Evolutionary conservation across 192 early-diverging fungal species (phyloP).

Genomic region (Mortierella hygrophila): DNA sequence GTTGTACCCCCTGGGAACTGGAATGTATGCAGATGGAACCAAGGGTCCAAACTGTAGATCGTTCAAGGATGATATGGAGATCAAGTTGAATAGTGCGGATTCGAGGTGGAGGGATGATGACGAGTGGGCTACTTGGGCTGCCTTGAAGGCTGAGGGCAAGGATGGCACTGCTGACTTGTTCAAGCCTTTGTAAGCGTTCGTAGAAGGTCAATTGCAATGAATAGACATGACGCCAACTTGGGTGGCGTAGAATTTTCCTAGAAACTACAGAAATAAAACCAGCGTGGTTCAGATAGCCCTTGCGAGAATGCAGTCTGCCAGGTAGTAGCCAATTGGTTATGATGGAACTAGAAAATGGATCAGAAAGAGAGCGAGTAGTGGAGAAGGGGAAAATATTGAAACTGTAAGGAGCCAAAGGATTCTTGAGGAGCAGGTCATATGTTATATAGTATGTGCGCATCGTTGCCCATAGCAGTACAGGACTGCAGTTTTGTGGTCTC

Average conservation of each 20-base stretch:
- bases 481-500: neutral
- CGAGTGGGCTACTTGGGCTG: conserved; percentile 50
- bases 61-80: conserved; percentile 51
- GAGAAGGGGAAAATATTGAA: neutral
- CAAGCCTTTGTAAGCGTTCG: conserved; percentile 11
- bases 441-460: neutral
- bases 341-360: neutral
- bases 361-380: no score
- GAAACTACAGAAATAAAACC: neutral
- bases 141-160: conserved; percentile 43
- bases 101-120: conserved; percentile 48
- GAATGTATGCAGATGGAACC: conserved; percentile 45
- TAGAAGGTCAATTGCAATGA: neutral
- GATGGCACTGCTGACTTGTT: conserved; percentile 45
- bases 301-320: no score
- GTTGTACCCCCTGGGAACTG: conserved; percentile 35
- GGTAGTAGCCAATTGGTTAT: no score
- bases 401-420: neutral
- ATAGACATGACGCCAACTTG: no score
- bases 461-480: neutral
- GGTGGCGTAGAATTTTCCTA: no score
- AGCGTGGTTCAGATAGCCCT: neutral
- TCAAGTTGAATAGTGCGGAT: conserved; percentile 51
- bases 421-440: neutral
- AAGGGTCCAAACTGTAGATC: conserved; percentile 43